A percentile compares a stretch with the other conserved stretches of the same genome.
phyloP scores from a whole-genome alignment of 192 early-diverging fungal species.

The Glomus cerebriforme region DNA sequence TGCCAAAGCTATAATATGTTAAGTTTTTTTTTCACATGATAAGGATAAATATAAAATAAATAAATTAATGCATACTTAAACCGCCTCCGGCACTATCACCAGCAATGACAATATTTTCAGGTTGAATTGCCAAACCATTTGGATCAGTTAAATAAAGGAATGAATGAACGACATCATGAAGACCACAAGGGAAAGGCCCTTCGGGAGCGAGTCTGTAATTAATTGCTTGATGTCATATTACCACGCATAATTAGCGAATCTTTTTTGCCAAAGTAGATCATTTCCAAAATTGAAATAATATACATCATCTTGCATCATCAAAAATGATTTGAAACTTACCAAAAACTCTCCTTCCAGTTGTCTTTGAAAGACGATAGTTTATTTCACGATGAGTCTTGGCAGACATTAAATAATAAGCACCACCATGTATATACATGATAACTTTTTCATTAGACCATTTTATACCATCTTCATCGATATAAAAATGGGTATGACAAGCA shows the following conservation, averaged over 20 bases:
- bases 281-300: neutral
- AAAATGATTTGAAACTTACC: slow-evolving; percentile 38
- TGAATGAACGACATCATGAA: slow-evolving; percentile 63
- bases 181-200: slow-evolving; percentile 56
- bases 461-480: slow-evolving; percentile 14
- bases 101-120: slow-evolving; percentile 60
- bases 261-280: neutral
- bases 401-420: slow-evolving; percentile 62
- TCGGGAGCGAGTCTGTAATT: slow-evolving; percentile 49
- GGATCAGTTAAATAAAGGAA: slow-evolving; percentile 55
- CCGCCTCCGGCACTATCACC: slow-evolving; percentile 80
- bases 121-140: slow-evolving; percentile 49
- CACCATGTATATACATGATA: slow-evolving; percentile 75
- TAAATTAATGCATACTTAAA: slow-evolving; percentile 32
- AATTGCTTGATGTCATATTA: slow-evolving; percentile 30
- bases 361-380: slow-evolving; percentile 47
- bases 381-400: slow-evolving; percentile 50
- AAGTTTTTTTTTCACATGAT: neutral
- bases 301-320: neutral
- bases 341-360: slow-evolving; percentile 47
- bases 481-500: neutral
- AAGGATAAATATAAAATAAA: neutral
- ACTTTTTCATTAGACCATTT: slow-evolving; percentile 42
- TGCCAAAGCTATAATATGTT: slow-evolving; percentile 40
- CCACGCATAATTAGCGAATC: neutral